Evolutionary conservation across 2,329 filamentous ascomycete genomes (phyloP).

Genomic region (Verticillium nonalfalfae): DNA sequence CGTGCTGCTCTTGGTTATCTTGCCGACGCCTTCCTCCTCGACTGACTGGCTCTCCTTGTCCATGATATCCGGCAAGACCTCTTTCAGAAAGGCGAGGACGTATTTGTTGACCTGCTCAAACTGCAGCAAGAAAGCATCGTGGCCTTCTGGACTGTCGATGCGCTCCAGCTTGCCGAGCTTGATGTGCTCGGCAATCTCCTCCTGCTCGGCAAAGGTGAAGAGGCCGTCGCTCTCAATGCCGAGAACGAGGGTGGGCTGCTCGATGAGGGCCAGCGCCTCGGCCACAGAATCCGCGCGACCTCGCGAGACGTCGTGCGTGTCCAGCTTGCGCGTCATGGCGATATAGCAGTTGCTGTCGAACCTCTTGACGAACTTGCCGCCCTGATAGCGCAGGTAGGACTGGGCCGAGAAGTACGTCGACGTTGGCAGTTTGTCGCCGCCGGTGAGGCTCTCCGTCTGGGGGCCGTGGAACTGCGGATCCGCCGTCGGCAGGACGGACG

Average conservation of each 20-base stretch:
- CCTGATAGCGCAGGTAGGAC: slow-evolving; percentile 95
- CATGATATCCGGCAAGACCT: slow-evolving; percentile 88
- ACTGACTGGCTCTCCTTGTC: slow-evolving; percentile 41
- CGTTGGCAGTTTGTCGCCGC: slow-evolving; percentile 45
- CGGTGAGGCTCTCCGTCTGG: slow-evolving; percentile 38
- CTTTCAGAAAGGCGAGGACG: slow-evolving; percentile 74
- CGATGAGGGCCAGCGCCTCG: slow-evolving; percentile 72
- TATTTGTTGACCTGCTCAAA: slow-evolving; percentile 96
- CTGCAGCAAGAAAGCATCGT: slow-evolving; percentile 92
- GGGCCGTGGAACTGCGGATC: slow-evolving; percentile 70
- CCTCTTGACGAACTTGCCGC: slow-evolving; percentile 90
- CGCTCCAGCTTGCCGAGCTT: slow-evolving; percentile 71
- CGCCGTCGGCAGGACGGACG: slow-evolving; percentile 20
- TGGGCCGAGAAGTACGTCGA: slow-evolving; percentile 97
- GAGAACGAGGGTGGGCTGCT: slow-evolving; percentile 85
- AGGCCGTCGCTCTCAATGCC: slow-evolving; percentile 94
- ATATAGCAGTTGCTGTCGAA: slow-evolving; percentile 99
- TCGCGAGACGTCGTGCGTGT: slow-evolving; percentile 91
- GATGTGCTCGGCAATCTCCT: slow-evolving; percentile 81
- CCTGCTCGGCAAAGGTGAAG: slow-evolving; percentile 94
- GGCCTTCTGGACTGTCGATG: slow-evolving; percentile 91
- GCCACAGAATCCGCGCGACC: slow-evolving; percentile 62
- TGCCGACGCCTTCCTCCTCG: slow-evolving; percentile 46
- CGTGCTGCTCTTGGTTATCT: slow-evolving; percentile 77
- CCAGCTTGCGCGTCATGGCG: slow-evolving; percentile 93